These are phyloP conservation scores for Rhododendron kiyosumense DNA, from an alignment of 148 eudicot species.

Conservation along the genomic window DNA sequence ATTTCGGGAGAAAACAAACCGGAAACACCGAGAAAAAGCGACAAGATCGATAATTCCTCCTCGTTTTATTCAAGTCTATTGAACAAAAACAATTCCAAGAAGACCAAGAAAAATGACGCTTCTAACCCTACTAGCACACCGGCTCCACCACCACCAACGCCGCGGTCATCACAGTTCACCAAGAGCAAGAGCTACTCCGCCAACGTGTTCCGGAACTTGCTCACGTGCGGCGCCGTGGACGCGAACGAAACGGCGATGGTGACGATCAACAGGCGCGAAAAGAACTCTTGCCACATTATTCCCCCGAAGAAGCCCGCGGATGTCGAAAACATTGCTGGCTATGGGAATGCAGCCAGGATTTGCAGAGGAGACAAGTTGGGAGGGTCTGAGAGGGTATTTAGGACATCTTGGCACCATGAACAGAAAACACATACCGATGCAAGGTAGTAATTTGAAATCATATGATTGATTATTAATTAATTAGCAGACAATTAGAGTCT, in stretches of 20 bases:
- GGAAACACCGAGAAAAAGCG: neutral
- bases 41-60: neutral
- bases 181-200: conserved; percentile 34
- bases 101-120: conserved; percentile 9
- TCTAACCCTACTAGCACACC: neutral
- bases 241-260: conserved; percentile 30
- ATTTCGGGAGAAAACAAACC: neutral
- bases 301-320: neutral
- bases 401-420: conserved; percentile 26
- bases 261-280: conserved; percentile 20
- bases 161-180: conserved; percentile 5
- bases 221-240: conserved; percentile 38
- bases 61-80: neutral
- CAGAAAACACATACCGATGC: conserved; percentile 6
- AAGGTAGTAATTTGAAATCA: conserved; percentile 26
- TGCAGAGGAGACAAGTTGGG: conserved; percentile 26
- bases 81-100: conserved; percentile 8
- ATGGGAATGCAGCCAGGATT: conserved; percentile 6
- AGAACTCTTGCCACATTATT: neutral
- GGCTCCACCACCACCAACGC: neutral
- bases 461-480: neutral
- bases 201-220: conserved; percentile 22
- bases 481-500: neutral
- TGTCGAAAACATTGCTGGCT: neutral
- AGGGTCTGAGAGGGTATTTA: conserved; percentile 39